phyloP scores from a whole-genome alignment of 805 yeast species.

The Candida xyloterini region DNA sequence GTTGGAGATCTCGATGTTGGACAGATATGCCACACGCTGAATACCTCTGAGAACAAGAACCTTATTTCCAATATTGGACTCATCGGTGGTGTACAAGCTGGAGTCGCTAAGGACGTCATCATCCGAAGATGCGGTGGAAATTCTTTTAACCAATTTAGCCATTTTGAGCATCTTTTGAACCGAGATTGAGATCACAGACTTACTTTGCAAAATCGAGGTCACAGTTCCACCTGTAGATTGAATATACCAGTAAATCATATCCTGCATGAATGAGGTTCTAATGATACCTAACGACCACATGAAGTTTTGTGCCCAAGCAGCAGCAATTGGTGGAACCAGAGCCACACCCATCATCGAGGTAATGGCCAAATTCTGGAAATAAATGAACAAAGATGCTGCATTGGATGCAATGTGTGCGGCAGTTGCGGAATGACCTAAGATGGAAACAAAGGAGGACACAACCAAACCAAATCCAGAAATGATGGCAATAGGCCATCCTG shows the following conservation, averaged over 20 bases:
- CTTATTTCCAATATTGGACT: conserved; percentile 59
- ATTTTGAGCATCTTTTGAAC: conserved; percentile 57
- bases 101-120: conserved; percentile 50
- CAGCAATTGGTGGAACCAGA: conserved; percentile 91
- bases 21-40: conserved; percentile 82
- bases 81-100: conserved; percentile 64
- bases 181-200: conserved; percentile 68
- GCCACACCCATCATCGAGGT: conserved; percentile 95
- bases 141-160: conserved; percentile 33
- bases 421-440: conserved; percentile 84
- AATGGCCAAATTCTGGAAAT: conserved; percentile 90
- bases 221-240: conserved; percentile 92
- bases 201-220: conserved; percentile 67
- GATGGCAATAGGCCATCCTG: conserved; percentile 95
- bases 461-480: conserved; percentile 84
- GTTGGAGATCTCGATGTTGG: conserved; percentile 82
- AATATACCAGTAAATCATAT: conserved; percentile 87
- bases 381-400: conserved; percentile 85
- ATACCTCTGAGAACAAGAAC: conserved; percentile 86
- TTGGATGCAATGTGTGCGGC: conserved; percentile 98
- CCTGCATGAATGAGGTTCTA: conserved; percentile 70
- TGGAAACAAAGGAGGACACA: conserved; percentile 82
- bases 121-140: conserved; percentile 40
- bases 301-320: conserved; percentile 97
- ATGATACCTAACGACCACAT: conserved; percentile 95